Conservation (phyloP, 1,284 basidiomycete species). For the Naganishia sp. region DNA sequence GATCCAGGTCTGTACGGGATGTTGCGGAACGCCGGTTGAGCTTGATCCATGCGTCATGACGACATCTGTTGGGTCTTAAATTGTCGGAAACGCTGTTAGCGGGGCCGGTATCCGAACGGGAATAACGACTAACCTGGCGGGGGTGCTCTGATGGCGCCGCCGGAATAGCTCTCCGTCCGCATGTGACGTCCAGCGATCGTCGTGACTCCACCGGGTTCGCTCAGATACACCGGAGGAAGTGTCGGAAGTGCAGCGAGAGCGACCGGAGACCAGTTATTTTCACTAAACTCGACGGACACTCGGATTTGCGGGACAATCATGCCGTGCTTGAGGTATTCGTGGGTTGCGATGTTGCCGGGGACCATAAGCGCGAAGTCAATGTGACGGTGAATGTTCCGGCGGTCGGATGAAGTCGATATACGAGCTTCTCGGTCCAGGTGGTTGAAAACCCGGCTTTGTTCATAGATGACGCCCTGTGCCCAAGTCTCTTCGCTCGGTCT, state of each 20-base stretch:
- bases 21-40: conserved; percentile 6
- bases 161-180: conserved; percentile 17
- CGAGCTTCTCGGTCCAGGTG: conserved; percentile 11
- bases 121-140: neutral
- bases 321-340: conserved; percentile 4
- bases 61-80: conserved; percentile 1
- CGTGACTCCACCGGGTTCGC: neutral
- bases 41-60: conserved; percentile 12
- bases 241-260: conserved; percentile 1
- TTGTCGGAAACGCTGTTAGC: neutral
- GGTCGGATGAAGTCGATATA: conserved; percentile 1
- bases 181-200: conserved; percentile 13
- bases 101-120: neutral
- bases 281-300: conserved; percentile 5
- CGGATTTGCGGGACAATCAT: conserved; percentile 11
- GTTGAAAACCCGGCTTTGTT: conserved; percentile 9
- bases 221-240: conserved; percentile 3
- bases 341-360: neutral
- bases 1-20: conserved; percentile 16
- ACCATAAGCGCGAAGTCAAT: conserved; percentile 20
- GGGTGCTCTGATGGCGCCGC: neutral
- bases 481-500: neutral
- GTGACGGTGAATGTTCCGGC: conserved; percentile 8
- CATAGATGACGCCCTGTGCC: conserved; percentile 13
- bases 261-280: conserved; percentile 6